Base-by-base conservation (phyloP, 768 basidiomycete species). In the Boletus rubescentipes region DNA sequence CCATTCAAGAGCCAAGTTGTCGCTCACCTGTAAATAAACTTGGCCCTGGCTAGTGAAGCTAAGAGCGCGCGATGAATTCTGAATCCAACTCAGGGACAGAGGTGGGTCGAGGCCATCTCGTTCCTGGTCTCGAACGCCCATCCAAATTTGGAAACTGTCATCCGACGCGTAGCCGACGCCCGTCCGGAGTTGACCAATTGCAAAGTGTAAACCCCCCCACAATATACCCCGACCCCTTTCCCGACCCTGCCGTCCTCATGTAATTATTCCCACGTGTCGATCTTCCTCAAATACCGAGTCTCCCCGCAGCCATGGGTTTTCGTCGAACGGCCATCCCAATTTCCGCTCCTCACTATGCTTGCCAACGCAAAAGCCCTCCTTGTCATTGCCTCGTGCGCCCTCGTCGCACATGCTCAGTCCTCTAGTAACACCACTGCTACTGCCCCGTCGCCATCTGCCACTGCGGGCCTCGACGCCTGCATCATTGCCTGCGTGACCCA, bases 401-500 rank as follows among this genome's bases (percentile, higher is more conserved):
- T 71, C 23, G 48, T 58, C 6, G 70, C 30, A 1, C 54, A 58
- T 0, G 68, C 70, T 0, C 66, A 71, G 64, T 47, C 57, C 1
- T 10, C 53, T 0, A n/a, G n/a, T n/a, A n/a, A n/a, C n/a, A 20
- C 41, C 0, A 32, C 57, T 16, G 0, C 32, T 1, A 29, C 53
- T 10, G 38, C 56, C 2, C 4, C 58, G 1, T 46, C 59, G 2
- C 40, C 55, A 4, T 60, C 64, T 1, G 1, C 46, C 10, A 30
- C 61, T 0, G 30, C 56, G 1, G 50, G 53, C 4, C 8, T 57
- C 5, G 46, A 57, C 30, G 0, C 5, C 0, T 70, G 68, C 21
- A 55, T 70, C 37, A 0, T 57, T 8, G 0, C 0, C 5, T 70
- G 68, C 8, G 26, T 49, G 7, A 44, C 47, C 4, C 0, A 0